A percentile compares a stretch with the other conserved stretches of the same genome.
Evolutionary conservation across 805 yeast species (phyloP).

Genomic region (Zygosaccharomyces pseudorouxii): DNA sequence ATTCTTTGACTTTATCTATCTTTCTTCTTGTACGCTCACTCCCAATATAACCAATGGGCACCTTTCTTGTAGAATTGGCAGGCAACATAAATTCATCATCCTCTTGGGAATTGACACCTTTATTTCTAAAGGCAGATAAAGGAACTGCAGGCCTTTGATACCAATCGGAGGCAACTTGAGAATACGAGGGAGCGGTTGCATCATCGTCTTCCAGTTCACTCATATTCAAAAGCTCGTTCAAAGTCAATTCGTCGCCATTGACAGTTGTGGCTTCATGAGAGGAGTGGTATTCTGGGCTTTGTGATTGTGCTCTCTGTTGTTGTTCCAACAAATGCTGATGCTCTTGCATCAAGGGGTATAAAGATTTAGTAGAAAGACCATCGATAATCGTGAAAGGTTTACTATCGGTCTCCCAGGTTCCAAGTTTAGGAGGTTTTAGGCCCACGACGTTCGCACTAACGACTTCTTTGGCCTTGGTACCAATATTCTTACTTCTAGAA

Average conservation of each 20-base stretch:
- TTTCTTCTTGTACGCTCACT: slow-evolving; percentile 35
- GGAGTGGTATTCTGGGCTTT: slow-evolving; percentile 19
- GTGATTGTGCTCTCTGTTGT: slow-evolving; percentile 26
- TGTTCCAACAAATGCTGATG: slow-evolving; percentile 29
- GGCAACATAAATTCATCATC: slow-evolving; percentile 33
- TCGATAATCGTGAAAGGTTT: slow-evolving; percentile 93
- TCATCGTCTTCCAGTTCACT: slow-evolving; percentile 77
- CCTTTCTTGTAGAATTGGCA: slow-evolving; percentile 28
- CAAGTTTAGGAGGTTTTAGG: slow-evolving; percentile 85
- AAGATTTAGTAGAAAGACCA: slow-evolving; percentile 83
- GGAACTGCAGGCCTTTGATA: slow-evolving; percentile 56
- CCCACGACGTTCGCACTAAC: slow-evolving; percentile 82
- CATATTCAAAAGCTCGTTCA: slow-evolving; percentile 84
- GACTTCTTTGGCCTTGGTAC: slow-evolving; percentile 85
- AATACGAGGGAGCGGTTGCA: slow-evolving; percentile 35
- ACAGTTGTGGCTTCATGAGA: slow-evolving; percentile 16
- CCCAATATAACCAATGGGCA: slow-evolving; percentile 37
- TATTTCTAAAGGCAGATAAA: slow-evolving; percentile 84
- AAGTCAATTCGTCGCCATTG: slow-evolving; percentile 39
- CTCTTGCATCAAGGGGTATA: slow-evolving; percentile 47
- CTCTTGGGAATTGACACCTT: slow-evolving; percentile 44
- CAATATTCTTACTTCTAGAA: slow-evolving; percentile 52
- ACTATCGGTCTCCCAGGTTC: slow-evolving; percentile 82
- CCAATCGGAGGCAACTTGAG: slow-evolving; percentile 37
- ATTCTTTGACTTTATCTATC: slow-evolving; percentile 35